Evolutionary conservation across 169 alveolate species (phyloP).

Genomic region (Plasmodium vivax): DNA sequence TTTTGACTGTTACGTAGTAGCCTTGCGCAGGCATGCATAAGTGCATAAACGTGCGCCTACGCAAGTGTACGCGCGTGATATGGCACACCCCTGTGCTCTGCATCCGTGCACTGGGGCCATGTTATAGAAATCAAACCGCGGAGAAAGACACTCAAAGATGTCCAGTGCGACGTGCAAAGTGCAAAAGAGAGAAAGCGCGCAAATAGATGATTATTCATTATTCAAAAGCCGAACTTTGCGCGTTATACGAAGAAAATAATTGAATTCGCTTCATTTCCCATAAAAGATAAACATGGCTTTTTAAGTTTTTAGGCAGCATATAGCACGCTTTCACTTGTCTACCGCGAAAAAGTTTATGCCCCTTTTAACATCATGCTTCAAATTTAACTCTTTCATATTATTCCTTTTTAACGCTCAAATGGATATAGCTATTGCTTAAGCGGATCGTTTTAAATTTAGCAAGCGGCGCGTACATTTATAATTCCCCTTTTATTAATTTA

Average conservation of each 20-base stretch:
- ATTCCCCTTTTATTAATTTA: neutral
- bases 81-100: neutral
- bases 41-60: neutral
- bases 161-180: neutral
- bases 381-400: neutral
- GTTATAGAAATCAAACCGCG: neutral
- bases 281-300: neutral
- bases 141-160: neutral
- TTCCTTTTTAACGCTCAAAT: neutral
- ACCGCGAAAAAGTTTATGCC: conserved; percentile 11
- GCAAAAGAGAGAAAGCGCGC: neutral
- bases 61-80: neutral
- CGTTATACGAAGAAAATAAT: neutral
- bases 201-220: neutral
- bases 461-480: neutral
- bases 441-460: neutral
- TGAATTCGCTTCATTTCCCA: neutral
- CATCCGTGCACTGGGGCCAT: neutral
- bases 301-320: neutral
- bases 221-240: neutral
- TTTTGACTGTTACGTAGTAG: neutral
- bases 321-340: conserved; percentile 15
- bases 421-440: neutral
- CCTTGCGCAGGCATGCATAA: neutral
- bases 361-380: neutral